Evolutionary conservation across 2,329 filamentous ascomycete genomes (phyloP), one percentile per base, ranked within the genome.

Genomic region (Fusarium burgessii): DNA sequence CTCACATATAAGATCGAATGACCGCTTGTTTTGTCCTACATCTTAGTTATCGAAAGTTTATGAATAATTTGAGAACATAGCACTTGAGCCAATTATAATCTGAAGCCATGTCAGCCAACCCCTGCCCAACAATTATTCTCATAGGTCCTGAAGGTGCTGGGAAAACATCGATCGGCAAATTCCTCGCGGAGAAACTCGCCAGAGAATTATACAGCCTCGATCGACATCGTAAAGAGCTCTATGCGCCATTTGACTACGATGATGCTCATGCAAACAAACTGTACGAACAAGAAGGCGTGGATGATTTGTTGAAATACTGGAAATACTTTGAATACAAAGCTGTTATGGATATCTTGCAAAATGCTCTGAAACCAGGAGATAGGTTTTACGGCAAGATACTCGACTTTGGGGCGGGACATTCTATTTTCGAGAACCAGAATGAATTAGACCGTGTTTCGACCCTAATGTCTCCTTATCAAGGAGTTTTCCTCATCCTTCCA

Each of bases 331-430:
- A 54, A 42, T 54, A 42, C 15, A 54, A 25, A 42, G 36, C 35
- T 17, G 50, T 54, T 8, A 11, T 32, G 11, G 11, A 20, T 1
- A 29, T 54, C 6, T 32, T 54, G 11, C 18, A 54, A 23, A 54
- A 42, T 32, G 15, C 36, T 0, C 0, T 23, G 2, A 23, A 42
- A 6, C 18, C 25, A 0, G 18, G 6, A 0, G 50, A 54, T 20
- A 8, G 3, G 8, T 54, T 29, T 20, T 32, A 54, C 6, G 25
- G 35, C 14, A 41, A 29, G 7, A 42, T 54, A 6, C 36, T 54
- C 8, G 50, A 54, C 3, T 54, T 54, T 6, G 50, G 50, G 14
- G 36, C 50, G 41, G 51, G 27, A 7, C 54, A 54, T 32, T 54
- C 50, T 3, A 23, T 54, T 14, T 32, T 54, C 4, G 50, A 43